Evolutionary conservation across 495 filamentous ascomycete species (phyloP).

Genomic region (Daldinia loculata): DNA sequence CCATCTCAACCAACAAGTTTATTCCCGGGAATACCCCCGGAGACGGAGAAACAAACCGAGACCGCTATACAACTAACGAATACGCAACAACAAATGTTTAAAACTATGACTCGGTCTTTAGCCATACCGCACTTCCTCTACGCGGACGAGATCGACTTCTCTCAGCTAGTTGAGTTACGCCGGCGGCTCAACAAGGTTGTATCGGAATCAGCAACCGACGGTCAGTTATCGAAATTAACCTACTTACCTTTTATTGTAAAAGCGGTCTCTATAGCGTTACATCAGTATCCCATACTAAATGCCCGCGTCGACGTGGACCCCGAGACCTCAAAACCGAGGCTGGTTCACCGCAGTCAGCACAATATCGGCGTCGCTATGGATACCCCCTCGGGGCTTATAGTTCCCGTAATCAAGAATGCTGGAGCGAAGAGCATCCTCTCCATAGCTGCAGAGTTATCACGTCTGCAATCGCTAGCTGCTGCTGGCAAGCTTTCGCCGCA

Average conservation of each 20-base stretch:
- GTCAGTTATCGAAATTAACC: constrained; percentile 70
- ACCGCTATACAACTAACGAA: constrained; percentile 71
- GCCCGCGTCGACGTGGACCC: constrained; percentile 73
- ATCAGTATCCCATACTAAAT: constrained; percentile 86
- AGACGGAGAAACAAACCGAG: constrained; percentile 66
- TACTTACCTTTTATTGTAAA: constrained; percentile 96
- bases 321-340: constrained; percentile 63
- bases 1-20: constrained; percentile 31
- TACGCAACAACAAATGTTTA: constrained; percentile 94
- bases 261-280: constrained; percentile 84
- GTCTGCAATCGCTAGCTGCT: constrained; percentile 75
- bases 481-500: constrained; percentile 76
- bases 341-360: constrained; percentile 82
- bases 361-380: constrained; percentile 98
- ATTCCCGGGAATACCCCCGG: constrained; percentile 40
- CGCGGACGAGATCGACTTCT: constrained; percentile 84
- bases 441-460: constrained; percentile 78
- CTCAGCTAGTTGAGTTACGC: constrained; percentile 73
- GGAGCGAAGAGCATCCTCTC: constrained; percentile 73
- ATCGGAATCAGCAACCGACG: constrained; percentile 48
- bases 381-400: constrained; percentile 86
- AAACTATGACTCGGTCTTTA: constrained; percentile 93
- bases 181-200: constrained; percentile 69
- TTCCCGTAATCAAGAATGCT: constrained; percentile 94
- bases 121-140: constrained; percentile 94